Base-by-base conservation (phyloP, 164 flowering plant species). In the Kalanchoe fedtschenkoi region DNA sequence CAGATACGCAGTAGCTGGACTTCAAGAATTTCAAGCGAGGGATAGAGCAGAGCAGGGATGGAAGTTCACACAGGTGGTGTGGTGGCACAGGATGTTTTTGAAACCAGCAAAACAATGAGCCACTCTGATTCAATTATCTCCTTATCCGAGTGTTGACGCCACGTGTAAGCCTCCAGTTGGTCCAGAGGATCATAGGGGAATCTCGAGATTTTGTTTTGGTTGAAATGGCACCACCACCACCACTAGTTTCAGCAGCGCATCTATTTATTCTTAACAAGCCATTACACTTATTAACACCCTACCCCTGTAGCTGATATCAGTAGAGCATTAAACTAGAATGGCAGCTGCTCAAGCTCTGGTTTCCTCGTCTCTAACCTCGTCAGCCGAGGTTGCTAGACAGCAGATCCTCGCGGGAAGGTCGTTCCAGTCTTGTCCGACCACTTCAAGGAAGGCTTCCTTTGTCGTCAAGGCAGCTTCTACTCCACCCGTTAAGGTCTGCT, bases 401-500 rank as follows among this genome's bases (percentile, higher is more conserved):
- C 82, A 82, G 35, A 67, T 83, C 1, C 63, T 83, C 0, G 83
- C 82, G n/a, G 79, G 75, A 35, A 81, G 84, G 65, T 73, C 83
- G 1, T 16, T 65, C 54, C 78, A 66, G 42, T 70, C 80, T 55
- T 70, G 14, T 17, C 62, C 53, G 72, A 60, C 10, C 68, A 26
- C 80, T 3, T 53, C 75, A 42, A 78, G 80, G 65, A 84, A 66
- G 68, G 72, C 71, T 42, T 81, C 93, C 24, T 86, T 82, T 62
- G 79, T 86, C 39, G 90, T 87, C 26, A 81, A 71, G 68, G 95
- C 96, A 4, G 77, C 93, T 56, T 59, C 96, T n/a, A 81, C 95
- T 62, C 96, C 98, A 17, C 95, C 93, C 35, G 93, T 83, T 30
- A 87, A 84, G 96, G 96, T 87, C 54, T 51, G 38, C 58, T n/a